Conservation (phyloP, 1,284 basidiomycete genomes). For the Pyrrhoderma noxium region DNA sequence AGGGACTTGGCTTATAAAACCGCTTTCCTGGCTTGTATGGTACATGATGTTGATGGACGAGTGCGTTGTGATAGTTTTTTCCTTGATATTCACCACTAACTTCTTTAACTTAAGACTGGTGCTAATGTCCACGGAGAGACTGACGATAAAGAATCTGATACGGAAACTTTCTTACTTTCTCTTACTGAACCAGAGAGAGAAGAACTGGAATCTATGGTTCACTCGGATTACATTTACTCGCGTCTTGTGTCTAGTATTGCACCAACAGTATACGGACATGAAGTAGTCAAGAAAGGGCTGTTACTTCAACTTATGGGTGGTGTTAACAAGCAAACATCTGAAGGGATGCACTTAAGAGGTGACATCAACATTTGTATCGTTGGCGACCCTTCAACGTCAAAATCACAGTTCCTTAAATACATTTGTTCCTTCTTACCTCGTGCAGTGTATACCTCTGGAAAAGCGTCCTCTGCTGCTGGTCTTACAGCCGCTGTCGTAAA, state of each 20-base stretch:
- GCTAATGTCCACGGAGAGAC: constrained; percentile 86
- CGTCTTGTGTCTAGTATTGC: constrained; percentile 93
- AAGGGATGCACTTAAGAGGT: constrained; percentile 95
- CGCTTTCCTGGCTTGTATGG: constrained; percentile 98
- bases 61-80: constrained; percentile 39
- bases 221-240: constrained; percentile 90
- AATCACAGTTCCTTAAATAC: constrained; percentile 98
- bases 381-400: constrained; percentile 94
- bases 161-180: constrained; percentile 77
- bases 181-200: constrained; percentile 93
- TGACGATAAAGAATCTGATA: constrained; percentile 70
- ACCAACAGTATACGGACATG: constrained; percentile 97
- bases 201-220: constrained; percentile 91
- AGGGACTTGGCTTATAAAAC: constrained; percentile 97
- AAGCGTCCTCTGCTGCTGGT: constrained; percentile 98
- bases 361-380: constrained; percentile 99
- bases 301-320: constrained; percentile 99
- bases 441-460: constrained; percentile 97
- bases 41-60: constrained; percentile 80
- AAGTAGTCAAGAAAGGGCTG: constrained; percentile 97
- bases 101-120: constrained; percentile 43
- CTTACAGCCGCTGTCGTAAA: constrained; percentile 97
- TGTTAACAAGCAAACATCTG: constrained; percentile 93
- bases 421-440: constrained; percentile 98
- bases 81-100: constrained; percentile 5